A percentile compares a stretch with the other conserved stretches of the same genome.
These are phyloP conservation scores for Lactarius vividus DNA, from an alignment of 768 basidiomycete species.

Conservation along the genomic window DNA sequence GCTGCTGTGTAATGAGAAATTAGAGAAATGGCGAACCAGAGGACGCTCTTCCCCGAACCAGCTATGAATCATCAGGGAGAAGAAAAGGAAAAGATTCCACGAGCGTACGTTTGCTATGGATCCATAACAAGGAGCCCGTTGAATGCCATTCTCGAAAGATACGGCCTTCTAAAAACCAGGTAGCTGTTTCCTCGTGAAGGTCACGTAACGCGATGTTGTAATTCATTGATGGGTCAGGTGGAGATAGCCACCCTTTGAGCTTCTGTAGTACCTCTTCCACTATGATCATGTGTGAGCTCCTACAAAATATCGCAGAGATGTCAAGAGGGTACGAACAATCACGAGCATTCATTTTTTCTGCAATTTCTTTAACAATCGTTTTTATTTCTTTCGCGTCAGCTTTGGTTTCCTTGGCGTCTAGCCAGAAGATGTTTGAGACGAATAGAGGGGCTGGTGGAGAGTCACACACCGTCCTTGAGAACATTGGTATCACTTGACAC, in stretches of 20 bases:
- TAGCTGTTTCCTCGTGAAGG: background rate
- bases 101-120: background rate
- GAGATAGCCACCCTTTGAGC: background rate
- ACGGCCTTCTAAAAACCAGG: background rate
- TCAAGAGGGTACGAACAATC: background rate
- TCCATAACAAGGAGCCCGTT: background rate
- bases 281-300: background rate
- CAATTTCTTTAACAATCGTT: too few relatives aligned
- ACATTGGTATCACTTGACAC: background rate
- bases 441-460: background rate
- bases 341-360: too few relatives aligned
- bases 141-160: background rate
- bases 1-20: background rate
- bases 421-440: too few relatives aligned
- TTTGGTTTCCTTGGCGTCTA: too few relatives aligned
- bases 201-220: background rate
- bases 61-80: background rate
- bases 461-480: background rate
- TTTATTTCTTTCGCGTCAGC: too few relatives aligned
- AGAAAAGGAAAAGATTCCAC: background rate
- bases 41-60: background rate
- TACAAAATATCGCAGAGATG: background rate
- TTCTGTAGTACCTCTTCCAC: background rate
- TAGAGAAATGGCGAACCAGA: background rate
- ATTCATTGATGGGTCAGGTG: background rate